A percentile compares a stretch with the other conserved stretches of the same genome.
Evolutionary conservation across 257 asterid genomes (phyloP).

Genomic region (Salvia splendens): DNA sequence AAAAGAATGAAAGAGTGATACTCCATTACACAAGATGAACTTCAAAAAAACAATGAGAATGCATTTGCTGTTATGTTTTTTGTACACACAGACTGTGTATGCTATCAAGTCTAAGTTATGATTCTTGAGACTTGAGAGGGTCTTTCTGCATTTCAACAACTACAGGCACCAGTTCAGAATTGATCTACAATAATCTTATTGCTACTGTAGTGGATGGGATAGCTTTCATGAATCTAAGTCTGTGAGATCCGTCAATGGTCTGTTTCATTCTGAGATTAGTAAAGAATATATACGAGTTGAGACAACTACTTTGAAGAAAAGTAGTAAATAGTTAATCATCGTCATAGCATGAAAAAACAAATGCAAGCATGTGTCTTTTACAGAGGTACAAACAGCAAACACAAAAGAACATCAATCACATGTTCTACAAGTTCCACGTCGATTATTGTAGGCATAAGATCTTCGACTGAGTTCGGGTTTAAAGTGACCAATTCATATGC

Average conservation of each 20-base stretch:
- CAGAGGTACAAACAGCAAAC: constrained; percentile 5
- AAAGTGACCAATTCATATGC: constrained; percentile 69
- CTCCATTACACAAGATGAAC: constrained; percentile 31
- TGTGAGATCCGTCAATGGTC: too few relatives aligned
- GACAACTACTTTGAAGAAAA: background rate
- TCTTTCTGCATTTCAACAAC: too few relatives aligned
- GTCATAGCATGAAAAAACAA: background rate
- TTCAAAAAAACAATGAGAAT: constrained; percentile 32
- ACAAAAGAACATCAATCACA: background rate
- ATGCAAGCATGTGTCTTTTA: constrained; percentile 13
- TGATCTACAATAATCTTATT: too few relatives aligned
- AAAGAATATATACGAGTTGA: background rate
- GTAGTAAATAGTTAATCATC: background rate
- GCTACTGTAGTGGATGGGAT: too few relatives aligned
- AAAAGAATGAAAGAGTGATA: constrained; percentile 30
- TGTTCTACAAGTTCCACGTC: background rate
- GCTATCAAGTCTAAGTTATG: too few relatives aligned
- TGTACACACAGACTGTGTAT: background rate
- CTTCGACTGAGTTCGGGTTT: constrained; percentile 15
- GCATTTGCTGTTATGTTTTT: background rate
- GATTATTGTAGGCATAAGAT: background rate
- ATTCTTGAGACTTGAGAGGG: too few relatives aligned
- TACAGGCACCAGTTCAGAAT: too few relatives aligned
- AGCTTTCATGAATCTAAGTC: too few relatives aligned
- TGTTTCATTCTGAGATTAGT: too few relatives aligned